These are phyloP conservation scores for Phialophora verrucosa DNA, from an alignment of 2,329 filamentous ascomycete species.

Conservation along the genomic window DNA sequence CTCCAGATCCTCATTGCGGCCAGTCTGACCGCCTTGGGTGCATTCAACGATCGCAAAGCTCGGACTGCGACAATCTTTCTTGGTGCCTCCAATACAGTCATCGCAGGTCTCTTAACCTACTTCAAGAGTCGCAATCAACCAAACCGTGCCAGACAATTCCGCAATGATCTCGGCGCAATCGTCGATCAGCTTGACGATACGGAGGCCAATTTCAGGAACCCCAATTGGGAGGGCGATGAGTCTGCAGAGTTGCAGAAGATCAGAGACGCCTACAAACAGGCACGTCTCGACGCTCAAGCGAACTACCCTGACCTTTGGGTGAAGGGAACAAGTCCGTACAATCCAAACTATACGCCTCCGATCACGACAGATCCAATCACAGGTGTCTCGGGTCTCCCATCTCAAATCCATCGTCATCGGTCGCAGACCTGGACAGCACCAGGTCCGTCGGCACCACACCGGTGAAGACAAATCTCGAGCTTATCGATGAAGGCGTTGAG, in stretches of 20 bases:
- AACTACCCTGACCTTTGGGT: conserved; percentile 34
- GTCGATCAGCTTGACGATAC: conserved; percentile 28
- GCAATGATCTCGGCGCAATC: conserved; percentile 23
- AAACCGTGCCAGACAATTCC: conserved; percentile 30
- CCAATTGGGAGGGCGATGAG: conserved; percentile 10
- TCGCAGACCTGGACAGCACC: background rate
- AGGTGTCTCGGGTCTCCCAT: background rate
- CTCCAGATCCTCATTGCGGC: conserved; percentile 28
- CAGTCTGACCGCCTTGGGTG: conserved; percentile 25
- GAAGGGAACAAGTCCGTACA: conserved; percentile 6
- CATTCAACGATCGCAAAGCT: conserved; percentile 23
- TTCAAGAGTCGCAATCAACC: conserved; percentile 34
- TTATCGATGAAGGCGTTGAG: background rate
- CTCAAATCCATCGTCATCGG: background rate
- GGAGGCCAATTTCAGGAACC: conserved; percentile 27
- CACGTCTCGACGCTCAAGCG: conserved; percentile 23
- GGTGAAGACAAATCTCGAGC: background rate
- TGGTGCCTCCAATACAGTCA: conserved; percentile 30
- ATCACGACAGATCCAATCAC: conserved; percentile 1
- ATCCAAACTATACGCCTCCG: conserved; percentile 4
- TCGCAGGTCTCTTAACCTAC: conserved; percentile 29
- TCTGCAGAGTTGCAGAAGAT: conserved; percentile 18
- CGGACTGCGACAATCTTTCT: conserved; percentile 29
- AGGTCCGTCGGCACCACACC: background rate
- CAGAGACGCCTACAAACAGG: conserved; percentile 21